Conservation (phyloP, 257 asterid species). For the Eustoma russellianum region DNA sequence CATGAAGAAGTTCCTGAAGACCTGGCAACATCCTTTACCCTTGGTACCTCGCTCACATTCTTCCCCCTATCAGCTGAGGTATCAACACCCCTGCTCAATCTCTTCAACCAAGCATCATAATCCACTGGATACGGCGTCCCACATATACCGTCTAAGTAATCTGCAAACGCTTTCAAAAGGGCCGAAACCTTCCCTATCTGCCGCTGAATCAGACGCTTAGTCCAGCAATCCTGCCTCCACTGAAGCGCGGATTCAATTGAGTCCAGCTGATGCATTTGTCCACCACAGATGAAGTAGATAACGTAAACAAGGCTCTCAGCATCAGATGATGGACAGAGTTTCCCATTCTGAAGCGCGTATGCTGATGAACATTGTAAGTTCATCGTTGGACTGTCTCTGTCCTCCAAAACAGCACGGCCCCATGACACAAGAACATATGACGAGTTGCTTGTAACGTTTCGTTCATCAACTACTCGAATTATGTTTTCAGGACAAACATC, state of each 20-base stretch:
- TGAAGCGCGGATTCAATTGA: constrained; percentile 69
- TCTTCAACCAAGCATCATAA: constrained; percentile 63
- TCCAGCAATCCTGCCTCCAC: constrained; percentile 71
- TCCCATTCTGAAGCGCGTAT: constrained; percentile 68
- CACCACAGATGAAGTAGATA: constrained; percentile 48
- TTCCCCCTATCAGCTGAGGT: constrained; percentile 47
- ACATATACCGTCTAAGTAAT: constrained; percentile 58
- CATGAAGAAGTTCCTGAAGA: constrained; percentile 43
- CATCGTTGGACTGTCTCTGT: constrained; percentile 62
- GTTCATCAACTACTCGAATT: constrained; percentile 24
- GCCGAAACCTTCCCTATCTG: constrained; percentile 60
- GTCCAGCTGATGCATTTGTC: constrained; percentile 47
- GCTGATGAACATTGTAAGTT: constrained; percentile 60
- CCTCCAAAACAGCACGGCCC: constrained; percentile 81
- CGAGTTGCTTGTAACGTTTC: constrained; percentile 12
- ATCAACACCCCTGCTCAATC: constrained; percentile 42
- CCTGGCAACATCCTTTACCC: constrained; percentile 39
- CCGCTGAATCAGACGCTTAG: constrained; percentile 50
- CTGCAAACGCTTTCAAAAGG: constrained; percentile 63
- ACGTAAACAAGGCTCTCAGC: constrained; percentile 69
- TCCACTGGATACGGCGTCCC: constrained; percentile 76
- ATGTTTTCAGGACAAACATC: constrained; percentile 63
- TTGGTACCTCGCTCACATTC: constrained; percentile 28
- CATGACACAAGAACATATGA: constrained; percentile 53
- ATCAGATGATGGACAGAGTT: constrained; percentile 75